Percentiles rank a stretch among this genome's conserved stretches.
Evolutionary conservation across 768 basidiomycete genomes (phyloP).

Genomic region (Boletus fagicola): DNA sequence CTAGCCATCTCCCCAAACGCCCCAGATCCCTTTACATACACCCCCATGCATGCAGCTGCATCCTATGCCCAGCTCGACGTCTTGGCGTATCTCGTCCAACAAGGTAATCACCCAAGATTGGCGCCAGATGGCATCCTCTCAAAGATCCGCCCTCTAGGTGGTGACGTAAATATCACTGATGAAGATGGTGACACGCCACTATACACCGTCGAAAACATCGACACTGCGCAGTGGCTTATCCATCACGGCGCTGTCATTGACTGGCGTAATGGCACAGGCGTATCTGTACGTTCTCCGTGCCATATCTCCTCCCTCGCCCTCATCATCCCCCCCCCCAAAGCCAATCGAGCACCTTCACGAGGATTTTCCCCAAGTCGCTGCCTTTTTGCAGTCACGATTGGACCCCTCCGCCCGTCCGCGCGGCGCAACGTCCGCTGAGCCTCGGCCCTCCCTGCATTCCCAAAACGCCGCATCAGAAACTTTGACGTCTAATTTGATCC

Average conservation of each 20-base stretch:
- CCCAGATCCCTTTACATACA: constrained; percentile 73
- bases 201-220: constrained; percentile 81
- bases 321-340: constrained; percentile 26
- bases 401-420: constrained; percentile 15
- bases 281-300: constrained; percentile 56
- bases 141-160: constrained; percentile 46
- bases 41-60: constrained; percentile 92
- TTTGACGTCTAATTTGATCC: constrained; percentile 66
- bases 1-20: constrained; percentile 66
- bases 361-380: constrained; percentile 68
- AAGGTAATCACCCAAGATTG: constrained; percentile 42
- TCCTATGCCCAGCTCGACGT: constrained; percentile 82
- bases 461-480: constrained; percentile 69
- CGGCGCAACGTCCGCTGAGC: constrained; percentile 8
- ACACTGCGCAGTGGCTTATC: constrained; percentile 76
- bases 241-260: constrained; percentile 69
- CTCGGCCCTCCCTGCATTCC: constrained; percentile 58
- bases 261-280: constrained; percentile 64
- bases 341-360: constrained; percentile 67
- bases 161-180: constrained; percentile 84
- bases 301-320: constrained; percentile 11
- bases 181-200: constrained; percentile 89
- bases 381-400: constrained; percentile 49
- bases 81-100: constrained; percentile 73
- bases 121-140: not conserved